phyloP scores from a whole-genome alignment of 306 rosid genomes.

The barrel medic (Medicago truncatula) region DNA sequence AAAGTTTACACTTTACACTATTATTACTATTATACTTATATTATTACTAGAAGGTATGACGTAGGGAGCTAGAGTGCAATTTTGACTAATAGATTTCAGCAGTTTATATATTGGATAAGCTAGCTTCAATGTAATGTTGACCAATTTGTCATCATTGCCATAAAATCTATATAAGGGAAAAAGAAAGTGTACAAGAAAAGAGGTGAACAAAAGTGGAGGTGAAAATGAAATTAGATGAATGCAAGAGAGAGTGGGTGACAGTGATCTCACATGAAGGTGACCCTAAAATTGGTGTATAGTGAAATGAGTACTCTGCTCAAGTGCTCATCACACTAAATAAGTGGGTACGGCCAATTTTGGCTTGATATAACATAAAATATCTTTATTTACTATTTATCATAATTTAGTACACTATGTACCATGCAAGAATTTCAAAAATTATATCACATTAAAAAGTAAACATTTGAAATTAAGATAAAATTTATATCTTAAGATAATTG shows the following conservation, averaged over 20 bases:
- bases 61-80: background rate
- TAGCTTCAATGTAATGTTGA: conserved; percentile 38
- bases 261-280: conserved; percentile 63
- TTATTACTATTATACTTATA: too few species aligned
- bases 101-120: conserved; percentile 28
- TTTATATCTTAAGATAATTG: too few species aligned
- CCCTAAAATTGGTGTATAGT: conserved; percentile 35
- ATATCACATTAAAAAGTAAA: background rate
- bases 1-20: conserved; percentile 37
- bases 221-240: conserved; percentile 37
- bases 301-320: conserved; percentile 15
- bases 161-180: conserved; percentile 35
- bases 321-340: conserved; percentile 39
- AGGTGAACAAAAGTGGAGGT: conserved; percentile 37
- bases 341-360: conserved; percentile 41
- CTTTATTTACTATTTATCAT: background rate
- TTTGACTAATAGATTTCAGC: conserved; percentile 31
- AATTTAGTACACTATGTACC: background rate
- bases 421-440: background rate
- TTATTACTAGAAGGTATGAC: conserved; percentile 15
- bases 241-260: conserved; percentile 57
- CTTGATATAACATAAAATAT: conserved; percentile 30
- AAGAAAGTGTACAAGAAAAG: conserved; percentile 29
- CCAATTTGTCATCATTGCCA: conserved; percentile 36
- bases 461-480: too few species aligned